A percentile compares a stretch with the other conserved stretches of the same genome.
Conservation (phyloP, 2,329 filamentous ascomycete genomes). For the Exutisphaerella laricina region DNA sequence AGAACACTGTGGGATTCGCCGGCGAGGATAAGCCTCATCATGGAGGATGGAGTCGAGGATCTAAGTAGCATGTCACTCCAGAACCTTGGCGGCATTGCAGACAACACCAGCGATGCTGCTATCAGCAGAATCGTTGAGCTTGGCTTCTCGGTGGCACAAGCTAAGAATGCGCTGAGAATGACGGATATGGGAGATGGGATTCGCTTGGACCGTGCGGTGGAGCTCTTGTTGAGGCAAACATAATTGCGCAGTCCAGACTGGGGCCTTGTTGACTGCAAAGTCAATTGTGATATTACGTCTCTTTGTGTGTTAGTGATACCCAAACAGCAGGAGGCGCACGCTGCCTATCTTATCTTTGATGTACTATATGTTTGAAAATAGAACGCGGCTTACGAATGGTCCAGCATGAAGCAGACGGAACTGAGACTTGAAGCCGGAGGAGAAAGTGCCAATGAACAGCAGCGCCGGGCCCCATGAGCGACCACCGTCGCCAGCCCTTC, state of each 20-base stretch:
- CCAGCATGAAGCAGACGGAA: no score
- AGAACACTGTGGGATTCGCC: slow-evolving; percentile 10
- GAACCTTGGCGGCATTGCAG: slow-evolving; percentile 17
- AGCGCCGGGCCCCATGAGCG: no score
- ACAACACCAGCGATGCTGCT: slow-evolving; percentile 49
- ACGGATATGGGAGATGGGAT: slow-evolving; percentile 57
- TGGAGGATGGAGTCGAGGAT: slow-evolving; percentile 23
- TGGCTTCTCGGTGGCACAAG: slow-evolving; percentile 52
- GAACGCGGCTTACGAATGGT: neutral
- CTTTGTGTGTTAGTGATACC: neutral
- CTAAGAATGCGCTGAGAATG: slow-evolving; percentile 52
- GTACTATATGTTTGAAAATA: neutral
- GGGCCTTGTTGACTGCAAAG: neutral
- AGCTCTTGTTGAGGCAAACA: slow-evolving; percentile 45
- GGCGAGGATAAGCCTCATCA: slow-evolving; percentile 27
- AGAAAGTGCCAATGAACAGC: no score
- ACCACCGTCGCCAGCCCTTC: no score
- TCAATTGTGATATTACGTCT: neutral
- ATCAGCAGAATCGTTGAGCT: slow-evolving; percentile 55
- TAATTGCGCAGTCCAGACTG: no score
- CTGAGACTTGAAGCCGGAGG: no score
- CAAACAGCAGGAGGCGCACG: neutral
- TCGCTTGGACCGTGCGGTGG: slow-evolving; percentile 52
- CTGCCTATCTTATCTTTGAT: neutral
- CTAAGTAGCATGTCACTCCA: slow-evolving; percentile 16